Percentiles rank a stretch among this genome's conserved stretches.
Conservation (phyloP, 768 basidiomycete genomes). For the Phallus indusiatus region DNA sequence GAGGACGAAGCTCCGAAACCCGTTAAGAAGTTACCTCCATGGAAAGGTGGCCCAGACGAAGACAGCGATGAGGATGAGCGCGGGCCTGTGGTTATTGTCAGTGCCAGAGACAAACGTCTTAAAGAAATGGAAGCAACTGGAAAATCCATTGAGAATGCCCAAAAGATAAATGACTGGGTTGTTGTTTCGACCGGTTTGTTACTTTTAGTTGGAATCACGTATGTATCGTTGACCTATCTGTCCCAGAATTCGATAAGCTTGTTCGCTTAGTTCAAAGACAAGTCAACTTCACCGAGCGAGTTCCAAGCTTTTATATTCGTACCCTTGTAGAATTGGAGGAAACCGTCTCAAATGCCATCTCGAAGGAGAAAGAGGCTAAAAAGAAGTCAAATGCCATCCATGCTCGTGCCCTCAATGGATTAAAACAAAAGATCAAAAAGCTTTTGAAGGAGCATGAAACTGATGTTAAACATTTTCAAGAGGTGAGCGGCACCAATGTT, state of each 20-base stretch:
- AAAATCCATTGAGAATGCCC: slow-evolving; percentile 85
- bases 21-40: slow-evolving; percentile 27
- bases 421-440: slow-evolving; percentile 97
- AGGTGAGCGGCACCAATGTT: slow-evolving; percentile 35
- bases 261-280: slow-evolving; percentile 82
- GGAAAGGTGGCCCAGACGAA: slow-evolving; percentile 33
- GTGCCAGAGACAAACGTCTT: slow-evolving; percentile 84
- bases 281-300: slow-evolving; percentile 74
- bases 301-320: slow-evolving; percentile 80
- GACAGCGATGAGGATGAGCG: slow-evolving; percentile 56
- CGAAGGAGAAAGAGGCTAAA: slow-evolving; percentile 85
- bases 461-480: slow-evolving; percentile 69
- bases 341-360: slow-evolving; percentile 59
- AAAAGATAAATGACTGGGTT: slow-evolving; percentile 96
- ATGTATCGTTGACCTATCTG: slow-evolving; percentile 7
- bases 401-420: slow-evolving; percentile 88
- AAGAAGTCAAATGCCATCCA: slow-evolving; percentile 96
- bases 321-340: slow-evolving; percentile 66
- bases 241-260: slow-evolving; percentile 90
- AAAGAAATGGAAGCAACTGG: slow-evolving; percentile 94
- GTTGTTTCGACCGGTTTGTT: slow-evolving; percentile 75
- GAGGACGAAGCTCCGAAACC: slow-evolving; percentile 28
- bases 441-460: slow-evolving; percentile 79
- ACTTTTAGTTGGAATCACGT: not conserved
- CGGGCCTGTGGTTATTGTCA: slow-evolving; percentile 62